phyloP scores from a whole-genome alignment of 2,329 filamentous ascomycete genomes.

The Fusarium miscanthi region DNA sequence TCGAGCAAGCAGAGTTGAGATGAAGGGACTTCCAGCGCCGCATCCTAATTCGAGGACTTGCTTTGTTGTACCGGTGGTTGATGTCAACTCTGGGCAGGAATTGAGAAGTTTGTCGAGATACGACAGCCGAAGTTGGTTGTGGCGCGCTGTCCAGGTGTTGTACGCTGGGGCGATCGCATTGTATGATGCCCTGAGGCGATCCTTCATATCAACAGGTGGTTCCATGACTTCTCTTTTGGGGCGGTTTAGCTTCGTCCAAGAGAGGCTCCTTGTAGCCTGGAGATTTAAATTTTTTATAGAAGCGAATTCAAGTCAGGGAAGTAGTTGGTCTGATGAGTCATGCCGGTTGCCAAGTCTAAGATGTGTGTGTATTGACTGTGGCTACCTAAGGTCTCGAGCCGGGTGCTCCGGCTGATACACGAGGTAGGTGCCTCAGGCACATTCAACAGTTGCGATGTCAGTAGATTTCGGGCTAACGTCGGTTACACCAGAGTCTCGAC shows the following conservation, averaged over 20 bases:
- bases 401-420: no score
- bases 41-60: slow-evolving; percentile 24
- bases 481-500: neutral
- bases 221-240: neutral
- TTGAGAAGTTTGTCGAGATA: slow-evolving; percentile 4
- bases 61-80: neutral
- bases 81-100: neutral
- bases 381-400: no score
- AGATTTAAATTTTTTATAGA: neutral
- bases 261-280: no score
- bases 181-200: slow-evolving; percentile 10
- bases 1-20: neutral
- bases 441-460: no score
- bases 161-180: slow-evolving; percentile 16
- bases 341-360: neutral
- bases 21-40: slow-evolving; percentile 12
- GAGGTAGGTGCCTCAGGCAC: no score
- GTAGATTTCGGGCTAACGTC: neutral
- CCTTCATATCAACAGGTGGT: neutral
- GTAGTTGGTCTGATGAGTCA: neutral
- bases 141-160: slow-evolving; percentile 24
- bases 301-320: rapidly evolving
- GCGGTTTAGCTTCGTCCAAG: rapidly evolving
- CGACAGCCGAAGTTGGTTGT: neutral
- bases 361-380: no score